A percentile compares a stretch with the other conserved stretches of the same genome.
phyloP scores from a whole-genome alignment of 176 grass and related monocot species.

The Panicum miliaceum region DNA sequence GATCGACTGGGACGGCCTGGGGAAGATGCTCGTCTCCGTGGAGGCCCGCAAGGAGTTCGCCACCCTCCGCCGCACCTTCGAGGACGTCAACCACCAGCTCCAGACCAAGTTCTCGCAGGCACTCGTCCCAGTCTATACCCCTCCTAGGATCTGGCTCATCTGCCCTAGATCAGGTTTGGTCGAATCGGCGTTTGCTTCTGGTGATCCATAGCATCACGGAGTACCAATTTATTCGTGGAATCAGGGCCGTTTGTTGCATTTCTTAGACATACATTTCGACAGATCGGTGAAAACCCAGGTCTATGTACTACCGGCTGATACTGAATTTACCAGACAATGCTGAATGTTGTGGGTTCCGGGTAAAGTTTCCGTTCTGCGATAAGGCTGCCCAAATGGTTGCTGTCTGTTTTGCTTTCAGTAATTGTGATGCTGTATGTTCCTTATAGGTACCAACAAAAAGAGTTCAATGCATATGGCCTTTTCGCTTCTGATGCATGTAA shows the following conservation, averaged over 20 bases:
- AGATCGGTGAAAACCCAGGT: neutral
- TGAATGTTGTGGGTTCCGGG: neutral
- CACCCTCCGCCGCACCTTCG: constrained; percentile 72
- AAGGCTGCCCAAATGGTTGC: neutral
- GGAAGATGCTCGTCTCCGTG: constrained; percentile 67
- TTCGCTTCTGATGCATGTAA: neutral
- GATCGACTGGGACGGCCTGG: constrained; percentile 86
- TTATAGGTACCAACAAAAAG: neutral
- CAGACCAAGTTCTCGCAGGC: constrained; percentile 80
- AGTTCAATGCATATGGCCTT: neutral
- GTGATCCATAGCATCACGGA: neutral
- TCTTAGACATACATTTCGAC: neutral
- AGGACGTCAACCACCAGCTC: constrained; percentile 74
- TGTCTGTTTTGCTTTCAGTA: neutral
- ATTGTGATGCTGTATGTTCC: neutral
- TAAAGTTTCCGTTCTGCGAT: neutral
- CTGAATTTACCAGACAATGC: neutral
- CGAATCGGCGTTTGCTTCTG: neutral
- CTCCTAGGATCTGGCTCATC: neutral
- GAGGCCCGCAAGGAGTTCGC: constrained; percentile 76
- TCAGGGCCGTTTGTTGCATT: neutral
- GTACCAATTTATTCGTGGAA: neutral
- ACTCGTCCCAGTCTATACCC: neutral
- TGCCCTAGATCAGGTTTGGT: neutral
- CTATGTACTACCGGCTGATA: neutral